Base-by-base conservation (phyloP, 2,329 filamentous ascomycete species). In the Zopfia rhizophila region DNA sequence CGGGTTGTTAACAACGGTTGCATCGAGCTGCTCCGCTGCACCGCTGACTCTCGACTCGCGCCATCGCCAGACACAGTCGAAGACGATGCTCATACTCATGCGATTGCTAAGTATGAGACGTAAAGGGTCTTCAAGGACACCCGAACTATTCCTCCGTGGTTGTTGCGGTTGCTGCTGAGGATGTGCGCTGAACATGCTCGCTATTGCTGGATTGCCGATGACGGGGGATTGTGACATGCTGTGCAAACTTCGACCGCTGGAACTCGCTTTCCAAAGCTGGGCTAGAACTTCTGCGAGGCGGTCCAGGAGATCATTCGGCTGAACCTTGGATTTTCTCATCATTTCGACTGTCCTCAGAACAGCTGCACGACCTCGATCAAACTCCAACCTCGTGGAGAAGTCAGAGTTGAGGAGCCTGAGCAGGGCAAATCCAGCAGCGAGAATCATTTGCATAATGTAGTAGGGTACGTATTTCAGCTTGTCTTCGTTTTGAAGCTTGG, bases 21-120 rank as follows among this genome's bases (percentile, higher is more conserved):
- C 67, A 27, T 78, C 76, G 30, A 81, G 75, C 44, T 76, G 75
- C 42, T 77, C 74, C 12, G 68, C 68, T 14, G 73, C 72, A 28
- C 72, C 74, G 51, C 73, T 72, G 27, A 78, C 75, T 47, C 73
- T 70, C 25, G 81, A 91, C 66, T 92, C 88, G 57, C 90, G 82
- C 89, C 89, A 94, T 52, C 89, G 82, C 89, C 89, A 93, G 38
- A 91, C 89, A 10, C 87, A 90, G 72, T 94, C 89, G 62, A 90
- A 93, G 2, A 94, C 85, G 11, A 92, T 81, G 68, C 88, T 91
- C 85, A 93, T 90, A 70, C 89, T 92, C 78, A 91, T 90, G 17
- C 89, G 81, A 60, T 88, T 91, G 37, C 89, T 83, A n/a, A 93
- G 88, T 65, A 91, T 90, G 36, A 94, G 80, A 66, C 91, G 87